These are phyloP conservation scores for Halteria grandinella DNA, from an alignment of 73 alveolate genomes.

Conservation along the genomic window DNA sequence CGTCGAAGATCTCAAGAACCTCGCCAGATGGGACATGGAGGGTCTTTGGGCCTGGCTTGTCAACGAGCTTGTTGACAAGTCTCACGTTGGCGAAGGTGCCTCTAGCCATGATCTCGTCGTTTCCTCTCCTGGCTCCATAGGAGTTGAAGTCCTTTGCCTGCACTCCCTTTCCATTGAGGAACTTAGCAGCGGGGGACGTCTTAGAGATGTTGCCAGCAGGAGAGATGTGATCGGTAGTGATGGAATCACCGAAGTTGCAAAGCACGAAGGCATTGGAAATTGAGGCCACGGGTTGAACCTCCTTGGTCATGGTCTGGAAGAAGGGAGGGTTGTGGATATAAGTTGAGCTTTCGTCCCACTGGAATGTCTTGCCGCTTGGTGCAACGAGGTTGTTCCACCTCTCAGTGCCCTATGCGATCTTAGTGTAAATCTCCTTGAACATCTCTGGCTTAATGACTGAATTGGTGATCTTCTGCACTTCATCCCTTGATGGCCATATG, in stretches of 20 bases:
- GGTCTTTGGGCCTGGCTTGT: constrained; percentile 85
- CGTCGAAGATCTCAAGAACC: constrained; percentile 85
- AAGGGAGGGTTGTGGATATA: constrained; percentile 94
- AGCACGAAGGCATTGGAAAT: constrained; percentile 79
- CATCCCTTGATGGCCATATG: constrained; percentile 92
- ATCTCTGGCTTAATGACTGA: constrained; percentile 82
- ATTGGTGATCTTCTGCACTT: constrained; percentile 66
- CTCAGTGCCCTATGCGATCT: constrained; percentile 85
- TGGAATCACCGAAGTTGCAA: constrained; percentile 86
- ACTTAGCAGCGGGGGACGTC: constrained; percentile 90
- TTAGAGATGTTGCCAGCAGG: constrained; percentile 96
- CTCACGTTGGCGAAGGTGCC: constrained; percentile 95
- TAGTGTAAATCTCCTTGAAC: constrained; percentile 83
- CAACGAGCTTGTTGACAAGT: constrained; percentile 83
- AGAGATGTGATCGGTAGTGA: constrained; percentile 94
- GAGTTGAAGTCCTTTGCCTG: constrained; percentile 85
- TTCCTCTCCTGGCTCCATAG: constrained; percentile 94
- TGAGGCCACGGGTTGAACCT: constrained; percentile 54
- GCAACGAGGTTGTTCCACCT: constrained; percentile 89
- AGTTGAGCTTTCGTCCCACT: constrained; percentile 87
- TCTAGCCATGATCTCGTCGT: constrained; percentile 95
- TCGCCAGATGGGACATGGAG: constrained; percentile 85
- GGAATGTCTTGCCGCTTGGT: constrained; percentile 76
- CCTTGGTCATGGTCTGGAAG: constrained; percentile 77
- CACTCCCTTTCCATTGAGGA: constrained; percentile 79